Evolutionary conservation across 495 filamentous ascomycete genomes (phyloP).

Genomic region (Aspergillus cristatus): DNA sequence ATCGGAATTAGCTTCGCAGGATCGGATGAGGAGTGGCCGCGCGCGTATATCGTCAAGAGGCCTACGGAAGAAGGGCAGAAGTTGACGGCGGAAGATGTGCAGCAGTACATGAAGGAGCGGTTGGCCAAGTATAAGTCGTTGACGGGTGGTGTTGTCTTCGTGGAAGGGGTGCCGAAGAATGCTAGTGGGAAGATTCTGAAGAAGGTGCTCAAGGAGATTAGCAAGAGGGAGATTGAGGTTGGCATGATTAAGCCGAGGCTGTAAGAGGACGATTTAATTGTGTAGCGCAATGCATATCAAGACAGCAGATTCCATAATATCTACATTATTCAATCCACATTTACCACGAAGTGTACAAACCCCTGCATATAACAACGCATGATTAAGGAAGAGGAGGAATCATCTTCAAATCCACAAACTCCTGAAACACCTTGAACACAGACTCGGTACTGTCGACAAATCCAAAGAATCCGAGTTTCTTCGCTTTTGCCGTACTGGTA

Average conservation of each 20-base stretch:
- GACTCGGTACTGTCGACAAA: slow-evolving; percentile 31
- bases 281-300: no score
- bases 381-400: slow-evolving; percentile 16
- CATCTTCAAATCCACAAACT: slow-evolving; percentile 26
- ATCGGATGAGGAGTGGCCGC: slow-evolving; percentile 62
- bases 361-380: no score
- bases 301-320: no score
- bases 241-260: slow-evolving; percentile 15
- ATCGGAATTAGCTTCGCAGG: slow-evolving; percentile 57
- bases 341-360: no score
- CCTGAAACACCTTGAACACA: slow-evolving; percentile 21
- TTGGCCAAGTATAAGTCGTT: slow-evolving; percentile 63
- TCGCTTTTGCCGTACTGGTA: slow-evolving; percentile 26
- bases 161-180: slow-evolving; percentile 69
- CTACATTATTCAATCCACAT: no score
- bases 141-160: slow-evolving; percentile 69
- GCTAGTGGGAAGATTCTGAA: slow-evolving; percentile 78
- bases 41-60: slow-evolving; percentile 63
- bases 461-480: slow-evolving; percentile 30
- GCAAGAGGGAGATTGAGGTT: slow-evolving; percentile 26
- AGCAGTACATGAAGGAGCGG: slow-evolving; percentile 42
- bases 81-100: slow-evolving; percentile 47
- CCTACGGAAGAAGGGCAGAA: slow-evolving; percentile 22
- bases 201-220: slow-evolving; percentile 46
- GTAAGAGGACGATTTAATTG: no score